Evolutionary conservation across 805 yeast species (phyloP), one percentile per base, ranked within the genome.

Genomic region (Clavispora phyllophila): DNA sequence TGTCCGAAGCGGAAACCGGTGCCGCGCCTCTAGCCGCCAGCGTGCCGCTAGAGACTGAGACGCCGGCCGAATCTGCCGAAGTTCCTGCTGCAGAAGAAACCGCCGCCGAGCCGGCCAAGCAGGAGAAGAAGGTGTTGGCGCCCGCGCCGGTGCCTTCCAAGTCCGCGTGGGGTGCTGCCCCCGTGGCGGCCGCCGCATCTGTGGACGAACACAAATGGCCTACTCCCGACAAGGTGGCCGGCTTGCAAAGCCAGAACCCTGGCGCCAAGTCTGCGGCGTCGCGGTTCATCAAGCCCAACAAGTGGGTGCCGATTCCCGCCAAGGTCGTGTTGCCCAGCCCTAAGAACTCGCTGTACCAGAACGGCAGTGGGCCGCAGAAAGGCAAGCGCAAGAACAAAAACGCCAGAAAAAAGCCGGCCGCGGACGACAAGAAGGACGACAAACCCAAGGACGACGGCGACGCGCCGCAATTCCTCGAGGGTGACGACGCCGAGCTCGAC

Each of bases 71-170:
- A 15, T 24, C 42, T 17, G 45, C 31, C 7, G 5, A 39, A 15
- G 36, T 45, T 15, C 19, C 47, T 19, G 26, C 41, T 14, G 36
- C 40, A 18, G 20, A 15, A 14, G 40, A 27, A 12, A 14, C 37
- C 7, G 32, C 33, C 7, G 5, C 28, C 18, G 42, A 32, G 20
- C 19, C 27, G n/a, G 33, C 50, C 36, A 49, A 53, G 42, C 54
- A 51, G 41, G 60, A 57, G 37, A 65, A 64, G 53, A 67, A 66
- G 44, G 43, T 54, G 5, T 63, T 70, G 52, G 70, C 72, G 5
- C 74, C 75, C 4, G 75, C 75, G 9, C 75, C 75, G 1, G 73
- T 70, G 40, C 75, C 75, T 9, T 42, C 61, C 37, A 67, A 63
- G 40, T 64, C 70, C 13, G 75, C 64, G 8, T 70, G 75, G 75